Conservation (phyloP, 2,329 filamentous ascomycete genomes). For the Aspergillus brunneoviolaceus region DNA sequence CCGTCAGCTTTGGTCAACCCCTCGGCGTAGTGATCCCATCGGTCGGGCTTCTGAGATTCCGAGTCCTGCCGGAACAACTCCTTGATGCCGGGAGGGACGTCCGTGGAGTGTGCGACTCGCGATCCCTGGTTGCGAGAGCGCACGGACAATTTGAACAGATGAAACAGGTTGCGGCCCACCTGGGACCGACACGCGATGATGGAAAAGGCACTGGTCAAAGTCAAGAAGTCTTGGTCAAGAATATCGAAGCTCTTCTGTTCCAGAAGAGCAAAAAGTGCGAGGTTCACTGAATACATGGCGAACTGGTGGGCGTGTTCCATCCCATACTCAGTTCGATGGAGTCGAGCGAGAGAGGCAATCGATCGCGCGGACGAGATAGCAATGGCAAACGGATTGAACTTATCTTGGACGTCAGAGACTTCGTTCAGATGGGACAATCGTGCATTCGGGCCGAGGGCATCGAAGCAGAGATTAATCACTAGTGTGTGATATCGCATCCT, state of each 20-base stretch:
- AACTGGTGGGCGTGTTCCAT: conserved; percentile 29
- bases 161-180: conserved; percentile 25
- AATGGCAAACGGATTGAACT: conserved; percentile 8
- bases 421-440: conserved; percentile 4
- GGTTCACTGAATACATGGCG: conserved; percentile 27
- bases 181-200: conserved; percentile 26
- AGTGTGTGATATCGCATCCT: conserved; percentile 30
- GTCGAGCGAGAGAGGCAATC: conserved; percentile 23
- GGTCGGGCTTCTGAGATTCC: neutral
- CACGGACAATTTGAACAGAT: conserved; percentile 28
- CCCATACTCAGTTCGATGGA: conserved; percentile 25
- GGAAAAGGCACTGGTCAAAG: conserved; percentile 25
- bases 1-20: conserved; percentile 15
- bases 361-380: conserved; percentile 21
- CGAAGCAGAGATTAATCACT: conserved; percentile 27
- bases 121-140: conserved; percentile 18
- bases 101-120: conserved; percentile 9
- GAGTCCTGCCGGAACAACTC: conserved; percentile 17
- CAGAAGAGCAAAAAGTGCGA: conserved; percentile 27
- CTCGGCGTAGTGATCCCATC: conserved; percentile 15
- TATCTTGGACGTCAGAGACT: neutral
- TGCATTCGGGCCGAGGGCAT: conserved; percentile 13
- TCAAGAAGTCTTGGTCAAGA: conserved; percentile 26
- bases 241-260: conserved; percentile 23
- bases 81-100: conserved; percentile 18